Evolutionary conservation across 768 basidiomycete species (phyloP).

Genomic region (Coprinopsis sp.): DNA sequence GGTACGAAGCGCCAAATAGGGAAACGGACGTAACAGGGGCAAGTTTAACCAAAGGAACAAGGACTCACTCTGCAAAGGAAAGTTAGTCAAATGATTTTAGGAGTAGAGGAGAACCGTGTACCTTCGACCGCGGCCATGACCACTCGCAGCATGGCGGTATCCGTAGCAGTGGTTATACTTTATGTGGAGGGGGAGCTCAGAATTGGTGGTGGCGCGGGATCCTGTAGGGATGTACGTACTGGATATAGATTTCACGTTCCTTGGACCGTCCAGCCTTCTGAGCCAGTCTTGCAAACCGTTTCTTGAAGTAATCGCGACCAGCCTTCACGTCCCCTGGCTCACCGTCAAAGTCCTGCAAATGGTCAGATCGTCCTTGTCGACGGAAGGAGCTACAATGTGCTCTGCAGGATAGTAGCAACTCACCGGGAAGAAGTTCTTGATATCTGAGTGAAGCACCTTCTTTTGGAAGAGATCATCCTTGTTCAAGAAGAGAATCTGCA

Average conservation of each 20-base stretch:
- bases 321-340: conserved; percentile 64
- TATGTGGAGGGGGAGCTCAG: conserved; percentile 2
- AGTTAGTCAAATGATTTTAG: conserved; percentile 28
- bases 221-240: conserved; percentile 52
- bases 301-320: conserved; percentile 88
- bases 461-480: conserved; percentile 91
- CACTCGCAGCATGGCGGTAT: conserved; percentile 81
- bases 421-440: conserved; percentile 79
- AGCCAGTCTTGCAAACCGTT: conserved; percentile 74
- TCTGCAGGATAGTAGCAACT: background rate
- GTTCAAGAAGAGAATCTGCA: conserved; percentile 88
- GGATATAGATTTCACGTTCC: conserved; percentile 89
- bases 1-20: conserved; percentile 13
- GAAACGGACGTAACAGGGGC: conserved; percentile 18
- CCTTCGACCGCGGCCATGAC: conserved; percentile 98
- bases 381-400: conserved; percentile 30
- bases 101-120: conserved; percentile 31
- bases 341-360: conserved; percentile 75
- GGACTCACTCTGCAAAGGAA: conserved; percentile 18
- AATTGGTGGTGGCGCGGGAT: background rate
- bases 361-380: background rate
- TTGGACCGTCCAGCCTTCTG: conserved; percentile 82
- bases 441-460: conserved; percentile 78
- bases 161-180: conserved; percentile 87
- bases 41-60: conserved; percentile 11